phyloP scores from a whole-genome alignment of 1,284 basidiomycete species.

The Trichosporon faecale region DNA sequence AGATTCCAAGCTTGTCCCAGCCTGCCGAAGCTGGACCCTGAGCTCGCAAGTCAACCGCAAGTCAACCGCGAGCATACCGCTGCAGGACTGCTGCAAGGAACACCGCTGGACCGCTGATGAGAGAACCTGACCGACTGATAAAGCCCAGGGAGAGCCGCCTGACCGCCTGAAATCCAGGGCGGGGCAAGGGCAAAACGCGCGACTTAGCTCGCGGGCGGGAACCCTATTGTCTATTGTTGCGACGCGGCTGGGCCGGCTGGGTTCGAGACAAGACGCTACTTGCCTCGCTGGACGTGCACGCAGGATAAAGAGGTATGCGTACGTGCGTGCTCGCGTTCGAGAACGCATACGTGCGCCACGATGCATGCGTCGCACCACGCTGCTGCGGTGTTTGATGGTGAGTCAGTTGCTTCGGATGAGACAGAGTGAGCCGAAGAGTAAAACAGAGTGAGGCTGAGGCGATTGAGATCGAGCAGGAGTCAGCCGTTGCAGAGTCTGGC shows the following conservation, averaged over 20 bases:
- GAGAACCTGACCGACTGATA: neutral
- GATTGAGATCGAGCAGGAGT: neutral
- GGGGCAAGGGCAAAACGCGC: neutral
- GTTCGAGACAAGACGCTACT: neutral
- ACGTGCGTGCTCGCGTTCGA: neutral
- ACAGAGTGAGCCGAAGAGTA: neutral
- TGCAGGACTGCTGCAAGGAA: neutral
- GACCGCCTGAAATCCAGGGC: neutral
- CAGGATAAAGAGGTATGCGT: neutral
- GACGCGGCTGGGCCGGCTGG: neutral
- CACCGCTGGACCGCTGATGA: neutral
- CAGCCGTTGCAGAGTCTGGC: too few relatives aligned
- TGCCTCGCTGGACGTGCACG: neutral
- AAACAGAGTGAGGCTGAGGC: neutral
- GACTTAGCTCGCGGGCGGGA: conserved; percentile 5
- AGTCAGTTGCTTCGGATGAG: neutral
- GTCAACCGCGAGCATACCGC: neutral
- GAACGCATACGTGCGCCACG: neutral
- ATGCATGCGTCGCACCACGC: neutral
- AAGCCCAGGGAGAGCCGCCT: neutral
- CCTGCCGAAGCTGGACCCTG: neutral
- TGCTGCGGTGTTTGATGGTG: neutral
- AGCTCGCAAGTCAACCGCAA: neutral
- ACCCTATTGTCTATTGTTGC: neutral
- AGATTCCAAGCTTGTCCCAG: conserved; percentile 5